Conservation (phyloP, 768 basidiomycete species). For the Russula sp. region DNA sequence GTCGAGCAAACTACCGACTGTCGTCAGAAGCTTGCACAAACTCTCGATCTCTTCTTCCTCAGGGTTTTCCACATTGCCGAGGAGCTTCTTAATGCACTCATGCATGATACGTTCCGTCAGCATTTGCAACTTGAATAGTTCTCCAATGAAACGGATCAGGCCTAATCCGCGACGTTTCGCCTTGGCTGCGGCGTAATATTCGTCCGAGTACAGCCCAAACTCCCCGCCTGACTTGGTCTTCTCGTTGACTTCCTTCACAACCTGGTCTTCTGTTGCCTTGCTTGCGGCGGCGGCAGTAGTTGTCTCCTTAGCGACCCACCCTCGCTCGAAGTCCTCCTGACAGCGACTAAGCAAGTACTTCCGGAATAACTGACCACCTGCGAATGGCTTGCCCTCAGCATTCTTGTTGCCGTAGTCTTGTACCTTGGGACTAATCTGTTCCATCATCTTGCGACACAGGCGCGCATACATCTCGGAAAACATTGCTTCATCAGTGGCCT, state of each 20-base stretch:
- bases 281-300: constrained; percentile 40
- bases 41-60: constrained; percentile 98
- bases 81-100: constrained; percentile 93
- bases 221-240: constrained; percentile 37
- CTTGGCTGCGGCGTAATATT: constrained; percentile 94
- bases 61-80: constrained; percentile 89
- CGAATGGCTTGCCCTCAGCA: constrained; percentile 77
- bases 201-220: constrained; percentile 82
- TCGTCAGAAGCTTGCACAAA: constrained; percentile 85
- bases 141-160: constrained; percentile 96
- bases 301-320: constrained; percentile 85
- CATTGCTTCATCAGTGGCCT: constrained; percentile 91
- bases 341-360: constrained; percentile 96
- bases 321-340: constrained; percentile 96
- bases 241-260: constrained; percentile 45
- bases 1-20: constrained; percentile 82
- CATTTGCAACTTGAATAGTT: constrained; percentile 99
- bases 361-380: constrained; percentile 91
- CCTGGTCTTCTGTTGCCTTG: constrained; percentile 44
- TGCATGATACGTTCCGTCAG: constrained; percentile 97
- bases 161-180: constrained; percentile 96
- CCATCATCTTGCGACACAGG: constrained; percentile 93
- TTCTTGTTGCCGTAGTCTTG: constrained; percentile 84
- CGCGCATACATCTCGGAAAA: constrained; percentile 99
- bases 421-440: constrained; percentile 80